Conservation (phyloP, 1,139 yeast species). For the Candida frijolesensis region DNA sequence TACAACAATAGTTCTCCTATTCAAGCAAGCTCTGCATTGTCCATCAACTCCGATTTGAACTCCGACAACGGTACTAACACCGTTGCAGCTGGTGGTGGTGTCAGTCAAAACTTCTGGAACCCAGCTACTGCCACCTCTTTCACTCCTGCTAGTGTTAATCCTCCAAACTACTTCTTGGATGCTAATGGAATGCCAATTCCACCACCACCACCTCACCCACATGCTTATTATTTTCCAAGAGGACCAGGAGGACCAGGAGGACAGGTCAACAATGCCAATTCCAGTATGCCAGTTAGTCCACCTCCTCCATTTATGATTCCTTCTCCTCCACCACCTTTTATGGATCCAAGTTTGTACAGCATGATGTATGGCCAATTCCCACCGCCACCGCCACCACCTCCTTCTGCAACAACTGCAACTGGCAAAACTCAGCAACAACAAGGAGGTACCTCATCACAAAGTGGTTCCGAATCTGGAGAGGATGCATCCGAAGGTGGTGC, state of each 20-base stretch:
- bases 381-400: constrained; percentile 10
- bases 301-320: constrained; percentile 48
- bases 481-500: constrained; percentile 7
- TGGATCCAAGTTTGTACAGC: constrained; percentile 40
- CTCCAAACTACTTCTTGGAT: constrained; percentile 31
- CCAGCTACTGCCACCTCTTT: constrained; percentile 65
- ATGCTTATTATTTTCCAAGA: constrained; percentile 5
- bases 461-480: constrained; percentile 11
- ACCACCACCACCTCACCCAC: constrained; percentile 14
- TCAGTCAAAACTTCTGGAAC: constrained; percentile 57
- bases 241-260: not conserved
- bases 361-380: constrained; percentile 27
- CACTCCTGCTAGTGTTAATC: constrained; percentile 40
- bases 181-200: constrained; percentile 14
- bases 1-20: constrained; percentile 56
- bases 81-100: not conserved
- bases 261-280: not conserved
- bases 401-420: constrained; percentile 8
- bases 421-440: constrained; percentile 3
- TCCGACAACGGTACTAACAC: constrained; percentile 14
- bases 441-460: constrained; percentile 1
- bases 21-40: constrained; percentile 45
- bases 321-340: constrained; percentile 37
- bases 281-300: constrained; percentile 28
- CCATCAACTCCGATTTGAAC: constrained; percentile 33